These are phyloP conservation scores for Ophiostoma perfectum DNA, from an alignment of 2,329 filamentous ascomycete genomes.

Conservation along the genomic window DNA sequence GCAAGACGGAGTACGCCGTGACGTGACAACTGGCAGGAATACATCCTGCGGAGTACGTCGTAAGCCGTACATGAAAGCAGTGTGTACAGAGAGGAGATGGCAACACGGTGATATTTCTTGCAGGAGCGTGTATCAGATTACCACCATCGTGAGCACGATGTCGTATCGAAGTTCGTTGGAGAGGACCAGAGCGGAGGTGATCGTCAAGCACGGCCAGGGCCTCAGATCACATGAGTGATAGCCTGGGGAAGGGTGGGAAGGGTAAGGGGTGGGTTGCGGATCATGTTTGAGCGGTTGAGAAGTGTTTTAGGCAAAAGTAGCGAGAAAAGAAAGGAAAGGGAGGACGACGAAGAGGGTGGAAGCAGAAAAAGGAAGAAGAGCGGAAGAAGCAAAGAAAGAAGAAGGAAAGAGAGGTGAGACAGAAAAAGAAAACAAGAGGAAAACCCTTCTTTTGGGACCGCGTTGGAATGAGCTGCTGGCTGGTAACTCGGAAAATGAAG, in stretches of 20 bases:
- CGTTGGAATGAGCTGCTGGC: too few species aligned
- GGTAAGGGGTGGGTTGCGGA: background rate
- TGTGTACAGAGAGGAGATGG: too few species aligned
- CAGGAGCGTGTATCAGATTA: too few species aligned
- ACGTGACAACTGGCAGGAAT: background rate
- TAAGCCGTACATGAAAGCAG: too few species aligned
- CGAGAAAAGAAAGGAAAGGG: background rate
- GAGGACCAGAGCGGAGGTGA: background rate
- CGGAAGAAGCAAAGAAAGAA: background rate
- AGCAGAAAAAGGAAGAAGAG: background rate
- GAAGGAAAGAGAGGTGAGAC: background rate
- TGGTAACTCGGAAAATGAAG: too few species aligned
- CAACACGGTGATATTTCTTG: too few species aligned
- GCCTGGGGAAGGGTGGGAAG: background rate
- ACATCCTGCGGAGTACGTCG: background rate
- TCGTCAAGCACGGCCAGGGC: background rate
- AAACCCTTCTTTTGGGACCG: background rate
- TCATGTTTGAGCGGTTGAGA: background rate
- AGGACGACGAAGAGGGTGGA: background rate
- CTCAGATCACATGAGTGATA: conserved; percentile 3
- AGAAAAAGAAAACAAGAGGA: conserved; percentile 3
- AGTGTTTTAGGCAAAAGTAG: background rate
- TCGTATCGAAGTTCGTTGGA: too few species aligned
- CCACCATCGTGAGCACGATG: too few species aligned
- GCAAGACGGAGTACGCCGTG: background rate